phyloP scores from a whole-genome alignment of 495 filamentous ascomycete species.

The Neurospora sublineolata region DNA sequence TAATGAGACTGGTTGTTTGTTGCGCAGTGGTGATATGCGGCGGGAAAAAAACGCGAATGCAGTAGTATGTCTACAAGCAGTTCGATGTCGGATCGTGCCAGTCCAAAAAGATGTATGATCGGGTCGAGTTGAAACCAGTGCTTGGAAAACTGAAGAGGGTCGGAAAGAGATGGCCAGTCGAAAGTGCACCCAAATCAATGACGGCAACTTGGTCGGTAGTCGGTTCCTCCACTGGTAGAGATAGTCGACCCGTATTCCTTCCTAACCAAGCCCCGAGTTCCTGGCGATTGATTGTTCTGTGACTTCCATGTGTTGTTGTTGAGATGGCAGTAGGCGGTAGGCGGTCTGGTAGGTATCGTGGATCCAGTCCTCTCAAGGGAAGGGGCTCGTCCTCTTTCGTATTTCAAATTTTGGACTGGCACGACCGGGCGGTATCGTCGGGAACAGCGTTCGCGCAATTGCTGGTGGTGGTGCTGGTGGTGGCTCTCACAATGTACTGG shows the following conservation, averaged over 20 bases:
- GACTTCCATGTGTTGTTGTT: neutral
- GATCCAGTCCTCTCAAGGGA: neutral
- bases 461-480: neutral
- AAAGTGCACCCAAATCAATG: neutral
- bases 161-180: neutral
- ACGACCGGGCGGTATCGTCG: neutral
- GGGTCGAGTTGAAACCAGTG: neutral
- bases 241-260: neutral
- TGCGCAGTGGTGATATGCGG: constrained; percentile 1
- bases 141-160: neutral
- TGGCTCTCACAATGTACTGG: neutral
- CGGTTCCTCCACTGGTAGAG: neutral
- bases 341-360: neutral
- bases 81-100: constrained; percentile 5
- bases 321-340: neutral
- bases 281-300: neutral
- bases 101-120: constrained; percentile 13
- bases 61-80: constrained; percentile 13
- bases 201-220: neutral
- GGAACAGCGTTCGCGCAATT: neutral
- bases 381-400: neutral
- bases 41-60: constrained; percentile 8
- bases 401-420: neutral
- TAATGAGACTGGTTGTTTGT: neutral
- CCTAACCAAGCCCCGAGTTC: neutral